A percentile compares a stretch with the other conserved stretches of the same genome.
These are phyloP conservation scores for Turritis glabra DNA, from an alignment of 345 rosid species.

Conservation along the genomic window DNA sequence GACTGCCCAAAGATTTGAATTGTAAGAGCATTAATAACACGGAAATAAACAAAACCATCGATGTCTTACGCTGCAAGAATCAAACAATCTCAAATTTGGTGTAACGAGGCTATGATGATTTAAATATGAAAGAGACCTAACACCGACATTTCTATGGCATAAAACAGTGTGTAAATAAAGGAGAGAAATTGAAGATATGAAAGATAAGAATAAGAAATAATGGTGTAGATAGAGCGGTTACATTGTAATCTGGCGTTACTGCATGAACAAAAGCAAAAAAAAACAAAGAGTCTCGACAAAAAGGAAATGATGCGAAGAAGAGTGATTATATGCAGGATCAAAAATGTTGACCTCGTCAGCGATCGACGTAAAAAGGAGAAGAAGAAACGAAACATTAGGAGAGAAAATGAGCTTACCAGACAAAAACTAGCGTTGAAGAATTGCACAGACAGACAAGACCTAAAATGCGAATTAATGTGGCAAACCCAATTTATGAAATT, in stretches of 20 bases:
- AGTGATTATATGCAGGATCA: conserved; percentile 2
- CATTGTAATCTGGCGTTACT: not conserved
- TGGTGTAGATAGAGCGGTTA: not conserved
- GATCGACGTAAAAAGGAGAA: conserved; percentile 11
- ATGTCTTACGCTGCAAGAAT: not conserved
- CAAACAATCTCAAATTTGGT: not conserved
- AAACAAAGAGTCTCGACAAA: not conserved
- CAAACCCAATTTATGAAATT: not conserved
- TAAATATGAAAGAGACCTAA: too few species aligned
- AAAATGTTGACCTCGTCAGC: conserved; percentile 30
- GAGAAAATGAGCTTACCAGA: conserved; percentile 39
- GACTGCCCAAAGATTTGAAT: not conserved
- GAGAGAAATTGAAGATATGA: not conserved
- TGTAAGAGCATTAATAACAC: not conserved
- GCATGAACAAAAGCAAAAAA: not conserved
- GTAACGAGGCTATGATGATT: not conserved
- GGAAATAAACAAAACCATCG: not conserved
- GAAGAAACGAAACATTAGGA: conserved; percentile 12
- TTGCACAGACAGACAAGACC: not conserved
- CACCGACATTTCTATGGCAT: too few species aligned
- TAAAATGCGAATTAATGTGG: conserved; percentile 29
- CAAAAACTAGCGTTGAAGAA: conserved; percentile 33
- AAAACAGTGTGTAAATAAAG: too few species aligned
- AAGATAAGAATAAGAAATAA: not conserved
- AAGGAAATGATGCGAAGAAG: not conserved